Base-by-base conservation (phyloP, 2,329 filamentous ascomycete species). In the Penicillium sp. region DNA sequence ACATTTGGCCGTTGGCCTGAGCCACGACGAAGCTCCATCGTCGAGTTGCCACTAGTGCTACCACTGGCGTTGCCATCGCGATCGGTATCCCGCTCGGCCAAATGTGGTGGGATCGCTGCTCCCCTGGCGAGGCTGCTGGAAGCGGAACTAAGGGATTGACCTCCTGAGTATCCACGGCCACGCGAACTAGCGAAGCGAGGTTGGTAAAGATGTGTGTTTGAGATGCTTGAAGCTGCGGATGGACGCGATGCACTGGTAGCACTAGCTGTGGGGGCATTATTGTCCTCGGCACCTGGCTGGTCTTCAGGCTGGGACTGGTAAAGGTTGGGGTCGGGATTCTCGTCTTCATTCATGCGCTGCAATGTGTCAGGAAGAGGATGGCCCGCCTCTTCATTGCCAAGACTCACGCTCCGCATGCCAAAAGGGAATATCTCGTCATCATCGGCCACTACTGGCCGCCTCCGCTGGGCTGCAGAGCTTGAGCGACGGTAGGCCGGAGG, bases 381-480 rank as follows among this genome's bases (percentile, higher is more conserved):
- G 11, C 70, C 65, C 16, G 70, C 60, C 16, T 75, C 74, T 51
- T 74, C 74, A n/a, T 73, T 72, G 4, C 77, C 77, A 42, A 79
- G 67, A 58, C 77, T 80, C 16, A 77, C 68, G 54, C 77, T 79
- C 34, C 77, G 74, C 67, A 78, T 74, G 18, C 74, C 75, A 52
- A 76, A 75, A 14, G 72, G 71, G 56, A 78, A 76, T 18, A 77
- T 71, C 33, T 79, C 77, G 31, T 73, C 74, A 16, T 77, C 72
- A 45, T 80, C 77, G 28, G 73, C 68, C 5, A 73, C 67, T 14
- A 69, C 55, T 3, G 65, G 63, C 16, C 70, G 68, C 37, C 72
- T 68, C 39, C 64, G 67, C 46, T 77, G 75, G 33, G 75, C 75
- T 31, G 67, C 75, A 40, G 77, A 79, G 59, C 75, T 79, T 28